These are phyloP conservation scores for Lasiodiplodia theobromae DNA, from an alignment of 2,329 filamentous ascomycete species.

Conservation along the genomic window DNA sequence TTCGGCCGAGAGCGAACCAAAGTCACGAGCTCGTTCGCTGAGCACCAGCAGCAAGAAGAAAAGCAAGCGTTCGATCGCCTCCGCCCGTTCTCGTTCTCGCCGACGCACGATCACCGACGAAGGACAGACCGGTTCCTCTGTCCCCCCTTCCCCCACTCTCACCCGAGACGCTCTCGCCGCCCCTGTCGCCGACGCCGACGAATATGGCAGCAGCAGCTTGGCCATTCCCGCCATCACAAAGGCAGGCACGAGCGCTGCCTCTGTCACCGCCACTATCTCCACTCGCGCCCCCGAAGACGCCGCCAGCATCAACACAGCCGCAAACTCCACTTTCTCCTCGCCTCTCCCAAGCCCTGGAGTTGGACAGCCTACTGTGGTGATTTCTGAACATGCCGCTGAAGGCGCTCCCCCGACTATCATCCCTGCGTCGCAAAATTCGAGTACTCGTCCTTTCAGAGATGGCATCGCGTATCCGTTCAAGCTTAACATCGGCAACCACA, in stretches of 20 bases:
- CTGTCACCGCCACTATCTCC: slow-evolving; percentile 27
- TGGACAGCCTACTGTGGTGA: slow-evolving; percentile 22
- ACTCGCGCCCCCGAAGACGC: slow-evolving; percentile 17
- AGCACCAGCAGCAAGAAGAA: slow-evolving; percentile 29
- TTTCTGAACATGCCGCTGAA: slow-evolving; percentile 18
- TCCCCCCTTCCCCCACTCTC: slow-evolving; percentile 28
- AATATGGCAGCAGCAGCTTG: neutral
- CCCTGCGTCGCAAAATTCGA: slow-evolving; percentile 57
- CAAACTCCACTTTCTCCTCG: slow-evolving; percentile 18
- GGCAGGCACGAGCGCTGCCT: slow-evolving; percentile 17
- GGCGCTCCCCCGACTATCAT: slow-evolving; percentile 46
- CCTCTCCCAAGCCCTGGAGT: slow-evolving; percentile 23
- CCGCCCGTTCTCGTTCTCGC: slow-evolving; percentile 37
- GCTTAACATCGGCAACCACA: slow-evolving; percentile 51
- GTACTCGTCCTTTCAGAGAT: slow-evolving; percentile 70
- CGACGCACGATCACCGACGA: slow-evolving; percentile 44
- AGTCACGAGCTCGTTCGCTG: slow-evolving; percentile 27
- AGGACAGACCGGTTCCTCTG: slow-evolving; percentile 37
- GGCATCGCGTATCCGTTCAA: slow-evolving; percentile 78
- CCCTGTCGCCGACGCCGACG: slow-evolving; percentile 5
- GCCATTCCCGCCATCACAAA: slow-evolving; percentile 5
- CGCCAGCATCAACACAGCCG: slow-evolving; percentile 9
- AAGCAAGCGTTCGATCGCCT: slow-evolving; percentile 20
- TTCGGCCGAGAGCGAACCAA: slow-evolving; percentile 14
- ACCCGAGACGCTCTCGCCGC: slow-evolving; percentile 17